Evolutionary conservation across 148 eudicot species (phyloP).

Genomic region (Rhododendron griersonianum): DNA sequence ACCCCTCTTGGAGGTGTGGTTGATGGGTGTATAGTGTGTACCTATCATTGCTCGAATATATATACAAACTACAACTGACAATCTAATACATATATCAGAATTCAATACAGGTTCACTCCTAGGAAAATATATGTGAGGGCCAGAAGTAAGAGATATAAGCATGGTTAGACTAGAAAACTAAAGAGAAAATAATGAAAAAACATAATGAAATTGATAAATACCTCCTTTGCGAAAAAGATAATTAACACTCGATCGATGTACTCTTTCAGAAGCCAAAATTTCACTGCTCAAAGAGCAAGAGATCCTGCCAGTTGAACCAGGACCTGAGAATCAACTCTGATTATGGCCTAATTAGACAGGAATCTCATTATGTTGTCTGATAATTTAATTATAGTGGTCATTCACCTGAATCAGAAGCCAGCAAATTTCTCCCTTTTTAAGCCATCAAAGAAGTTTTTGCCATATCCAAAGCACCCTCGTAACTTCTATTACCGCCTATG

Average conservation of each 20-base stretch:
- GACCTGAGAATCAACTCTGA: neutral
- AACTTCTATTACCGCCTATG: conserved; percentile 49
- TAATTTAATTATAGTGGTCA: neutral
- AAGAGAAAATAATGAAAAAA: neutral
- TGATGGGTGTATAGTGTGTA: too few relatives aligned
- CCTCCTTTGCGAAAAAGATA: neutral
- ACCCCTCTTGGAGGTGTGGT: too few relatives aligned
- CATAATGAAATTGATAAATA: neutral
- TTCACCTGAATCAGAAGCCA: neutral
- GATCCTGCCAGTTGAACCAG: neutral
- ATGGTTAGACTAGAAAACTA: neutral
- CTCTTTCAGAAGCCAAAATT: neutral
- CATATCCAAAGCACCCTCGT: conserved; percentile 60
- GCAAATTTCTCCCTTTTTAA: neutral
- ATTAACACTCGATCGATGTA: neutral
- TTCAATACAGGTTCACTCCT: neutral
- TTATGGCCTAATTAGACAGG: neutral
- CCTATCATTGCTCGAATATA: too few relatives aligned
- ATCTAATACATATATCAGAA: neutral
- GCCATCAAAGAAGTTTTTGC: conserved; percentile 42
- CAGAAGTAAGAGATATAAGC: neutral
- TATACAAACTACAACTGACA: neutral
- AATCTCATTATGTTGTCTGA: neutral
- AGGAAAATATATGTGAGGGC: neutral
- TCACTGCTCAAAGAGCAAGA: neutral